Base-by-base conservation (phyloP, 2,329 filamentous ascomycete species). In the Fusarium heterosporum region DNA sequence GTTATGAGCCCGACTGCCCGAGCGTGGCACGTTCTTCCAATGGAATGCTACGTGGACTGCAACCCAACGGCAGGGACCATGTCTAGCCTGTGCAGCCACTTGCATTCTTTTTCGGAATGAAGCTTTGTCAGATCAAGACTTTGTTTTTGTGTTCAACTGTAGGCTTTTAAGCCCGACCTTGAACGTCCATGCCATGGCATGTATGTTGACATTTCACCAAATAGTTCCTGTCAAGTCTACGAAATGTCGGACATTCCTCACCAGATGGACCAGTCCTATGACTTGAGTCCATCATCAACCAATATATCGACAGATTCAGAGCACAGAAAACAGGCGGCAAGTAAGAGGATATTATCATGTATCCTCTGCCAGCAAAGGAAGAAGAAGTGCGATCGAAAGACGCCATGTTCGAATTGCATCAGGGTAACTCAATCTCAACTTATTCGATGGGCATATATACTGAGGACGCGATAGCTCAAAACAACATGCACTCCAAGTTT, bases 301-400 rank as follows among this genome's bases (percentile, higher is more conserved):
- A 59, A 64, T 42, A 53, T 63, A 4, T 53, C 63, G 8, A 22
- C 53, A 16, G 48, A 47, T 26, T n/a, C 55, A 22, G 64, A 68
- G 4, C 59, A 50, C 13, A 43, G 59, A 1, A 64, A 66, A n/a
- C 69, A 74, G 42, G 14, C 48, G 0, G 4, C 55, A 1, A 40
- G 58, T 14, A 70, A 67, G 32, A 45, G 66, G 30, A 47, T 73
- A 26, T 32, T 75, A 3, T 72, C 75, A 1, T 76, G 75, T 19
- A 72, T 75, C 8, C 46, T 74, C 11, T 76, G 75, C 61, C 74
- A 76, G 47, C 74, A 75, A 42, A 71, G 75, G 22, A 77, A 77
- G 60, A 77, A 77, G 64, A 77, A 74, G 36, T 77, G 75, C 52
- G 75, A 77, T 51, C 64, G 73, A 13, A 70, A 73, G 11, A 75